Base-by-base conservation (phyloP, 2,329 filamentous ascomycete genomes). In the Ascochyta lentis region DNA sequence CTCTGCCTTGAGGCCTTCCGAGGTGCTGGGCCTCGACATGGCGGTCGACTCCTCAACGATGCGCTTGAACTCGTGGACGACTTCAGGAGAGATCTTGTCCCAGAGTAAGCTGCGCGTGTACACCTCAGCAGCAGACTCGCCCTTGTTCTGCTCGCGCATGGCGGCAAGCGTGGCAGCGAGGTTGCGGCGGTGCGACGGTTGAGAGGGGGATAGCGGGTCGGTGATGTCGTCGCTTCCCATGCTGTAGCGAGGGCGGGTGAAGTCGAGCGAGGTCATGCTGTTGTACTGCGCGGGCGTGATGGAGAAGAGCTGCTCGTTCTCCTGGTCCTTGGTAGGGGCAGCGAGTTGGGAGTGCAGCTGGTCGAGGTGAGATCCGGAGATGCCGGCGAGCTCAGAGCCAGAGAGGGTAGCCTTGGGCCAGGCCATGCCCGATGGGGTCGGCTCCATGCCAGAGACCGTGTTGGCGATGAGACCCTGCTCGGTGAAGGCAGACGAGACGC, bases 41-140 rank as follows among this genome's bases (percentile, higher is more conserved):
- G 69, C 67, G 50, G 70, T 88, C 77, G 84, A 89, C 71, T 95
- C 90, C 62, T 89, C 86, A 67, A 96, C 90, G 85, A 96, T 92
- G 77, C 91, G 90, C 69, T 90, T 91, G 80, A 98, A 98, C 74
- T 94, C 92, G 66, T 88, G 87, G 49, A 99, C 92, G 44, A 98
- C 92, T 63, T 98, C 92, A 66, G 87, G 85, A 13, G 95, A 93
- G 67, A 98, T 93, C 77, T 93, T 91, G 71, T 97, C 92, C 91
- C 92, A 96, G 54, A 98, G 86, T 59, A 98, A 83, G 60, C 92
- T 96, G 54, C 94, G 86, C 31, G 93, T 96, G 79, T 96, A 96
- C 38, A 97, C 91, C 69, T 97, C 92, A 54, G 93, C 90, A 43
- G 89, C 89, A 47, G 85, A 85, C 65, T 80, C 79, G 53, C 89